Conservation (phyloP, 805 yeast genomes). For the Barnettozyma pratensis region DNA sequence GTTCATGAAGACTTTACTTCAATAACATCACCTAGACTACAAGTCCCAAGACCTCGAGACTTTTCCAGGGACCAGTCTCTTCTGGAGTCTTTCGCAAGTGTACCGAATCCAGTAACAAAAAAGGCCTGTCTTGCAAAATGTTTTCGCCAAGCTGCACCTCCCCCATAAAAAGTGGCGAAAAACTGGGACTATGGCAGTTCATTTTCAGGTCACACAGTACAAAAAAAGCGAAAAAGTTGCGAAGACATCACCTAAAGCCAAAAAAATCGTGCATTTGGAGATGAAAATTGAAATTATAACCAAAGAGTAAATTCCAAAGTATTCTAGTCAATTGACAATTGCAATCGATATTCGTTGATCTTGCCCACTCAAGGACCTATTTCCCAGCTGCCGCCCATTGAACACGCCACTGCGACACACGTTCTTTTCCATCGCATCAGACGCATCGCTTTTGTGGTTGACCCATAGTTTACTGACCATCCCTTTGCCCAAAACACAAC, state of each 20-base stretch:
- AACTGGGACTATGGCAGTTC: neutral
- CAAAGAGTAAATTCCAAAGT: neutral
- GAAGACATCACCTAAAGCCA: slow-evolving; percentile 1
- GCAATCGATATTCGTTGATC: too few species aligned
- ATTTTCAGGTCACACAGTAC: slow-evolving; percentile 2
- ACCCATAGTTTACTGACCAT: neutral
- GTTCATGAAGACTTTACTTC: too few species aligned
- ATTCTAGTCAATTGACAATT: neutral
- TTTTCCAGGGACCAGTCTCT: too few species aligned
- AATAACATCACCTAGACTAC: too few species aligned
- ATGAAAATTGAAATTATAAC: neutral
- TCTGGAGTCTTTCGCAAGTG: neutral
- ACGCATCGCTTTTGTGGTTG: slow-evolving; percentile 2
- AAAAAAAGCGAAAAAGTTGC: neutral
- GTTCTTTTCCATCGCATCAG: neutral
- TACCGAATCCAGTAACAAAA: neutral
- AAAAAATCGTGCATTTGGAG: too few species aligned
- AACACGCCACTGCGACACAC: neutral
- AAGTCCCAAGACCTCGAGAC: too few species aligned
- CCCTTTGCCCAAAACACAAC: neutral
- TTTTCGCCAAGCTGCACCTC: neutral
- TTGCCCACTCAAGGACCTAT: too few species aligned
- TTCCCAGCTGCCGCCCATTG: neutral
- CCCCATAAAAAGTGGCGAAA: neutral
- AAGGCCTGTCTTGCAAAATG: neutral